A percentile compares a stretch with the other conserved stretches of the same genome.
phyloP scores from a whole-genome alignment of 1,284 basidiomycete genomes.

The Cystobasidiaceae sp. region DNA sequence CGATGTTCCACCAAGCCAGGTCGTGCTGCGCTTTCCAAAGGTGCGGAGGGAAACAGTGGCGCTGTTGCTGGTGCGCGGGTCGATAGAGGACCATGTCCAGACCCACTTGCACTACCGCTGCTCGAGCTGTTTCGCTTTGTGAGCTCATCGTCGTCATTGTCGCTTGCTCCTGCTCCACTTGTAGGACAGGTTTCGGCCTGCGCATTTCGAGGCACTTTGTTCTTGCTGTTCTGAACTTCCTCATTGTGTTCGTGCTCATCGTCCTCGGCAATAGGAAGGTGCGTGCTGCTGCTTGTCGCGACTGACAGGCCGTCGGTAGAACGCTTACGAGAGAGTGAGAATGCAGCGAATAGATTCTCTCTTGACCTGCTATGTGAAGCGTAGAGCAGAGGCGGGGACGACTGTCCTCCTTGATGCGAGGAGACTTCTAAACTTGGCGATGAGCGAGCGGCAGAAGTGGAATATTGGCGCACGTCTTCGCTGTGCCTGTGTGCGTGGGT shows the following conservation, averaged over 20 bases:
- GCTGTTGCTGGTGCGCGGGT: no score
- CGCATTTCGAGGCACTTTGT: not conserved
- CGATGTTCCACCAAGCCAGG: constrained; percentile 4
- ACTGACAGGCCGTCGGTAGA: not conserved
- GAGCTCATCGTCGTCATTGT: not conserved
- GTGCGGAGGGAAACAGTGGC: not conserved
- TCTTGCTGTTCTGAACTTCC: no score
- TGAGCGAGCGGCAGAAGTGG: no score
- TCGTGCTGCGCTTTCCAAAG: not conserved
- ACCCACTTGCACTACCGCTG: no score
- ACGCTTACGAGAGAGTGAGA: constrained; percentile 3
- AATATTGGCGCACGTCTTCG: constrained; percentile 8
- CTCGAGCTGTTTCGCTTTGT: not conserved
- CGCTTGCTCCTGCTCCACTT: not conserved
- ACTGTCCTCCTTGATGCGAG: constrained; percentile 1
- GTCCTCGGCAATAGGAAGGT: constrained; percentile 6
- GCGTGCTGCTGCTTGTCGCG: not conserved
- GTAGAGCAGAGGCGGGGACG: not conserved
- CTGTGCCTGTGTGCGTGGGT: constrained; percentile 11
- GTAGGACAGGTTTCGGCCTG: not conserved
- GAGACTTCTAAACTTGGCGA: not conserved
- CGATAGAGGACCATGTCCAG: no score
- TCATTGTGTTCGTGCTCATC: not conserved
- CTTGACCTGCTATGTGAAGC: no score
- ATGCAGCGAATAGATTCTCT: no score